Percentiles rank a stretch among this genome's conserved stretches.
Conservation (phyloP, 495 filamentous ascomycete genomes). For the Penicillium maclennaniae region DNA sequence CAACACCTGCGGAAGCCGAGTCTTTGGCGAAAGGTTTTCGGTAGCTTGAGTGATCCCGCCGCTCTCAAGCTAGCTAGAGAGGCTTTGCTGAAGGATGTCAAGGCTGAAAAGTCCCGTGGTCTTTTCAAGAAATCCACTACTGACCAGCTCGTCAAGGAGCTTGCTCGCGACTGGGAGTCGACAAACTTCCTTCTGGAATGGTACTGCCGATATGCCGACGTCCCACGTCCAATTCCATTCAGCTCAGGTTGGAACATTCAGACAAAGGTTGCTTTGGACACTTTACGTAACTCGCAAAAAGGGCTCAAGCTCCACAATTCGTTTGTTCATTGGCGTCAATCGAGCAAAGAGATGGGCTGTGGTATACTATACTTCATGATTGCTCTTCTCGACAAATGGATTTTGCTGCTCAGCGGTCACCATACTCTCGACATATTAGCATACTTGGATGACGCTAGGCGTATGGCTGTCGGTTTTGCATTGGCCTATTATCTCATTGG, state of each 20-base stretch:
- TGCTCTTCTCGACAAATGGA: constrained; percentile 59
- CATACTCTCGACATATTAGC: constrained; percentile 41
- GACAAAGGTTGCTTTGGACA: constrained; percentile 53
- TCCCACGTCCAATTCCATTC: constrained; percentile 50
- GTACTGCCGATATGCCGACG: constrained; percentile 53
- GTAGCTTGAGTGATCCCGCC: constrained; percentile 39
- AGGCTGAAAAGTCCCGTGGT: constrained; percentile 39
- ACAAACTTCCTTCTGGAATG: constrained; percentile 58
- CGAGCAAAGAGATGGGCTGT: constrained; percentile 54
- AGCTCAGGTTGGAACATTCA: constrained; percentile 62
- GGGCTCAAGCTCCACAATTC: constrained; percentile 58
- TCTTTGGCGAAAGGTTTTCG: constrained; percentile 46
- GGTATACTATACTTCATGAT: constrained; percentile 56
- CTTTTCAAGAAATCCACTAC: constrained; percentile 39
- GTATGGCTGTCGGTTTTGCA: constrained; percentile 54
- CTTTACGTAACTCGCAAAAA: constrained; percentile 51
- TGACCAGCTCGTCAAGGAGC: constrained; percentile 44
- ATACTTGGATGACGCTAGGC: constrained; percentile 35
- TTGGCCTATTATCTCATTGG: constrained; percentile 58
- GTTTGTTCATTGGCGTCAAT: constrained; percentile 59
- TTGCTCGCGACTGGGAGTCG: constrained; percentile 51
- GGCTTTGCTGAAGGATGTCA: constrained; percentile 42
- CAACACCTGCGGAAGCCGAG: constrained; percentile 38
- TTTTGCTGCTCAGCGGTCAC: constrained; percentile 47
- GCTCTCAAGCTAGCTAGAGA: constrained; percentile 46